Evolutionary conservation across 306 rosid species (phyloP), one percentile per base, ranked within the genome.

Genomic region (Ormosia emarginata): DNA sequence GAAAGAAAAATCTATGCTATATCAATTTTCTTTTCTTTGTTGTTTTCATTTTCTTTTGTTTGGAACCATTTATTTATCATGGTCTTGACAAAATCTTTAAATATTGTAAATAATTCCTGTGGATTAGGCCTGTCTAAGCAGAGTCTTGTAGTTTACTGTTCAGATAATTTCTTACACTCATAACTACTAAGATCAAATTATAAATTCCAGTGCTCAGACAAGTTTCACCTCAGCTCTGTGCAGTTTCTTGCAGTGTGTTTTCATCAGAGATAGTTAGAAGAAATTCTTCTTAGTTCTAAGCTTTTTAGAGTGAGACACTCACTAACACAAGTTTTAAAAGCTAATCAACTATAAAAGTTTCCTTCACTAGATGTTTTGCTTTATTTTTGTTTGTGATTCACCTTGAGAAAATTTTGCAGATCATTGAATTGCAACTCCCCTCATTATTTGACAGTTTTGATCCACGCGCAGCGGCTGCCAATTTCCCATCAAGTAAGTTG

Each of bases 401-500:
- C 59, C 78, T 53, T 39, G 73, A 43, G 46, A 55, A 37, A 39
- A 11, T 84, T 80, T 74, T 89, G 75, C 93, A 93, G 99, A 62
- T 93, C 71, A 88, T 95, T 86, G 98, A 95, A 78, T 79, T 95
- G 64, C 94, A 15, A 32, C 94, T 95, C 18, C 98, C 99, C 8
- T 93, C 99, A 14, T 92, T 95, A 79, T 92, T 95, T 64, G 88
- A 91, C 83, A 91, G 92, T 86, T 91, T 91, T 78, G 98, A 95
- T 87, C 93, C 98, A 46, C 95, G 97, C 68, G 85, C 94, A 63
- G 97, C 91, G 4, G 98, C 97, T 80, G 92, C 95, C 57, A 95
- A 85, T 87, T 86, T 95, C 74, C 98, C 98, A 83, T 93, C 98
- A 85, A 88, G 98, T 93, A 89, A 88, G 71, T 66, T 61, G 58